Evolutionary conservation across 2,329 filamentous ascomycete genomes (phyloP), one percentile per base, ranked within the genome.

Genomic region (Trichoderma aggressivum): DNA sequence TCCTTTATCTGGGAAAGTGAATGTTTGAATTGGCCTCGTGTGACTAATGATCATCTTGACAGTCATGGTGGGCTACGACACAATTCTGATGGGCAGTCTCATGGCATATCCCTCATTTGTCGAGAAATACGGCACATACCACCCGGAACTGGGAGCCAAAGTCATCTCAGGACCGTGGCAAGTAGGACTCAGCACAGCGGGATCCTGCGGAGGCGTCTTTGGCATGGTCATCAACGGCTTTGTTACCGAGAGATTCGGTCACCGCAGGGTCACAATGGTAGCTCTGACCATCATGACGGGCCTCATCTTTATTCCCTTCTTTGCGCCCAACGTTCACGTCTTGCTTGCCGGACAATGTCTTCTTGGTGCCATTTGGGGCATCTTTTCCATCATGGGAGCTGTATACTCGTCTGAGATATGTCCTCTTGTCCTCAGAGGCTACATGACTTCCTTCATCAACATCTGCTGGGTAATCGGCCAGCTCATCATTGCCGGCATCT

Each of bases 231-330:
- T 74, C 47, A 74, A 74, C 56, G 74, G 75, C 39, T 73, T 71
- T 50, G 64, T 74, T 21, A 74, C 72, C 3, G 73, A 74, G 28
- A 60, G 71, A 2, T 73, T 73, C 34, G 75, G 75, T 5, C 74
- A 73, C n/a, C 71, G 86, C 21, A 85, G 84, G 75, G 88, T 86
- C 14, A 83, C 90, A 73, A 85, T 89, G 50, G 81, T 74, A 8
- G 86, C 85, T 11, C 71, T 87, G 59, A 71, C 82, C 4, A 68
- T 79, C 75, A 77, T 84, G 18, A 72, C 72, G 3, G 72, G 72
- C 2, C 70, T 75, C 32, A 73, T 76, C 36, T 76, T 75, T 55
- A 73, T 76, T 11, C 70, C 67, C 7, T 74, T 76, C 61, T 76
- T 74, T 32, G 74, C 75, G 12, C 77, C 79, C 0, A 82, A 80